Base-by-base conservation (phyloP, 768 basidiomycete species). In the Suillus discolor region DNA sequence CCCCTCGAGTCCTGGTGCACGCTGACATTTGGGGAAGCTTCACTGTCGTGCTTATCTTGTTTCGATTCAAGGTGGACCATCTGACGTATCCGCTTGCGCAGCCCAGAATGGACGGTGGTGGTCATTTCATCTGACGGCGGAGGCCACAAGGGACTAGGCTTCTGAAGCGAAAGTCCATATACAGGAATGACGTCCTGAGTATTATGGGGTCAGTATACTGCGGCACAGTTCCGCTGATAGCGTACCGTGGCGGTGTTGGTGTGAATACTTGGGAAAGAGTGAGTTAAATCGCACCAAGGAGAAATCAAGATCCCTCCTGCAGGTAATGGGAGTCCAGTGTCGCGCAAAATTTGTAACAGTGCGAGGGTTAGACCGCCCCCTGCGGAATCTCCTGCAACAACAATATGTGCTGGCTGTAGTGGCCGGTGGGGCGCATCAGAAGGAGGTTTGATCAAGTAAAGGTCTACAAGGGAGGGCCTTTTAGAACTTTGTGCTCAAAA, bases 261-360 rank as follows among this genome's bases (percentile, higher is more conserved):
- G 71, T 93, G 85, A 55, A 96, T 85, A 70, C 92, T 94, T 0
- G 94, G 93, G 76, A 99, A 98, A 0, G 93, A 96, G 75, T 99
- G 97, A 0, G 94, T 96, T n/a, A 99, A 78, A 76, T 92, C 91
- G 69, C 85, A 92, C 93, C 97, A 98, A 0, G 97, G 97, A 34
- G 93, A 96, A 68, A 98, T 91, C 47, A 98, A 79, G 20, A 97
- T 82, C 1, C 89, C 95, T 8, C 95, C 97, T 3, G 95, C 93
- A 4, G 96, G 97, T 54, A 85, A 68, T 6, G 95, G 95, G 28
- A 96, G 80, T 3, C 87, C 89, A 0, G 85, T 79, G 75, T 99
- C 97, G 18, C 97, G 91, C 57, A 99, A 85, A 12, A 92, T 83
- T 77, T 96, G 93, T 4, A 99, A 83, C 36, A 97, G 81, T 5